Evolutionary conservation across 768 basidiomycete species (phyloP).

Genomic region (Lactarius trivialis): DNA sequence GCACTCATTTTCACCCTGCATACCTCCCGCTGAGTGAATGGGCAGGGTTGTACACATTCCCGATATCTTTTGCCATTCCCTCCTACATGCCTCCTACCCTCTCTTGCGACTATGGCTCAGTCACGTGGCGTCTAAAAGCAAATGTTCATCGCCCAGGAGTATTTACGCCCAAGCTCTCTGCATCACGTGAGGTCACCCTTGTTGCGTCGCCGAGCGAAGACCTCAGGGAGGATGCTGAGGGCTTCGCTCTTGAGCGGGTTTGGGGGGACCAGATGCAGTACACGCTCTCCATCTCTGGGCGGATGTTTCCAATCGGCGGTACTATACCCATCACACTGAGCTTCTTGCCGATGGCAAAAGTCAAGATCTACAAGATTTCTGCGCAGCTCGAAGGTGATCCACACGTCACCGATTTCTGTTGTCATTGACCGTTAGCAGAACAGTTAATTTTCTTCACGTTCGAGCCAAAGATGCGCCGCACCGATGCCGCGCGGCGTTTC

Average conservation of each 20-base stretch:
- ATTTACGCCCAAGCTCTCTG: conserved; percentile 63
- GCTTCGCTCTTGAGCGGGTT: conserved; percentile 75
- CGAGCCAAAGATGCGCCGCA: conserved; percentile 56
- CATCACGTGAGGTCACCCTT: conserved; percentile 65
- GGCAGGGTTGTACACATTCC: conserved; percentile 91
- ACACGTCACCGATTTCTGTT: conserved; percentile 23
- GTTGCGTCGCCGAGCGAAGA: conserved; percentile 76
- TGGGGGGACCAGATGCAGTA: conserved; percentile 91
- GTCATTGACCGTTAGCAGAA: conserved; percentile 41
- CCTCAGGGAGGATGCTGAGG: conserved; percentile 73
- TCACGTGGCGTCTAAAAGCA: conserved; percentile 76
- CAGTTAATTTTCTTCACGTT: conserved; percentile 78
- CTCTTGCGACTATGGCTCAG: conserved; percentile 64
- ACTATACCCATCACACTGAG: conserved; percentile 72
- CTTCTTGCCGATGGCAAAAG: conserved; percentile 75
- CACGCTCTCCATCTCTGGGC: conserved; percentile 63
- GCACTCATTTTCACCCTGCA: background rate
- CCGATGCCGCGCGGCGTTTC: conserved; percentile 44
- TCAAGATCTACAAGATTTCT: conserved; percentile 69
- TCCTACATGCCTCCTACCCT: conserved; percentile 72
- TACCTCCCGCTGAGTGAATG: background rate
- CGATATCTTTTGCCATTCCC: conserved; percentile 86
- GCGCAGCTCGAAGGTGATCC: conserved; percentile 70
- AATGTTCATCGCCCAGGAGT: conserved; percentile 78
- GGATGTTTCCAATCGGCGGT: conserved; percentile 81